Evolutionary conservation across 1,139 yeast species (phyloP).

Genomic region (Nadsonia commutata): DNA sequence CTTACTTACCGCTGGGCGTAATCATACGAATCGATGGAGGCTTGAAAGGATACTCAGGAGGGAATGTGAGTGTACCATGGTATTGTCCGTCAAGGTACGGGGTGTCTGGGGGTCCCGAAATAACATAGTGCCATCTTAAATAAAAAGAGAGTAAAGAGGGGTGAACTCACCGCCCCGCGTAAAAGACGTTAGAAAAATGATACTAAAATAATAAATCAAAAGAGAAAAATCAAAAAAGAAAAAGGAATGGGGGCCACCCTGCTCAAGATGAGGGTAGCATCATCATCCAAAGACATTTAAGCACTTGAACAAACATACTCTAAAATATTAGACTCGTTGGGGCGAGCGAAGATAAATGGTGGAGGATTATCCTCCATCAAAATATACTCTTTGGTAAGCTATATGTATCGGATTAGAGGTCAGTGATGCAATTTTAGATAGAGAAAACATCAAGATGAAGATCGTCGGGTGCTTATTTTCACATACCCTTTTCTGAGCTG

Average conservation of each 20-base stretch:
- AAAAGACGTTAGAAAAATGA: no score
- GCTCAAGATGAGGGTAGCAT: no score
- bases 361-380: constrained; percentile 61
- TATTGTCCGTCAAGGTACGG: constrained; percentile 81
- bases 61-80: constrained; percentile 75
- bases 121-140: constrained; percentile 52
- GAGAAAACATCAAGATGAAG: not conserved
- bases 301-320: constrained; percentile 37
- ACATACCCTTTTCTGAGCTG: constrained; percentile 22
- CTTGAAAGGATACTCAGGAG: constrained; percentile 76
- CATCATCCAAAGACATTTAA: no score
- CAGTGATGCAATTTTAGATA: not conserved
- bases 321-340: constrained; percentile 62
- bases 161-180: no score
- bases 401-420: constrained; percentile 4
- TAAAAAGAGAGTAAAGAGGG: no score
- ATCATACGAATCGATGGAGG: constrained; percentile 87
- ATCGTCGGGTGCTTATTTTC: constrained; percentile 5
- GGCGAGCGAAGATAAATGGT: constrained; percentile 70
- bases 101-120: constrained; percentile 76
- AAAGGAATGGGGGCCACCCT: no score
- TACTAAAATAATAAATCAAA: no score
- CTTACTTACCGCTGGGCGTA: constrained; percentile 59
- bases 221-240: no score
- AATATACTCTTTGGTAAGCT: constrained; percentile 66